A percentile compares a stretch with the other conserved stretches of the same genome.
These are phyloP conservation scores for Leccinum arenicola DNA, from an alignment of 768 basidiomycete species.

Conservation along the genomic window DNA sequence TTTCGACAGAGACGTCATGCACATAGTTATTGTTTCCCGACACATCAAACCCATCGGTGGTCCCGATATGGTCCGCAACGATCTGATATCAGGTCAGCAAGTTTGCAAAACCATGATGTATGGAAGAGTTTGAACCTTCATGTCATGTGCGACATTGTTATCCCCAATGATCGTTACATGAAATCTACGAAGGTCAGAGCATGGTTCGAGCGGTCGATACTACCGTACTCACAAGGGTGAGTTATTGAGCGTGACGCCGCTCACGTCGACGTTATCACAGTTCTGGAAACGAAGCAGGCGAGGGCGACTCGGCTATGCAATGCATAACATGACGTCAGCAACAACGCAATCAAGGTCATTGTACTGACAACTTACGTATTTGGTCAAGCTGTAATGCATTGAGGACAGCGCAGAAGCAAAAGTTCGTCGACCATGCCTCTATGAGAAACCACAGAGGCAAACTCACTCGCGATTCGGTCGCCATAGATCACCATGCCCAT, in stretches of 20 bases:
- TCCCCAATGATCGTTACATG: constrained; percentile 10
- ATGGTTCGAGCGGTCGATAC: not conserved
- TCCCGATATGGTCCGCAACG: constrained; percentile 14
- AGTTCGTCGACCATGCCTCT: not conserved
- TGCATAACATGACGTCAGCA: not conserved
- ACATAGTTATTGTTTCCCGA: constrained; percentile 32
- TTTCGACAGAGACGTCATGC: constrained; percentile 34
- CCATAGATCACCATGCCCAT: constrained; percentile 7
- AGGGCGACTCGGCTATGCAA: constrained; percentile 2
- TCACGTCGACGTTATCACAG: constrained; percentile 8
- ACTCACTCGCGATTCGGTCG: constrained; percentile 1
- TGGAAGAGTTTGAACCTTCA: not conserved
- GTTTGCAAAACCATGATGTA: not conserved
- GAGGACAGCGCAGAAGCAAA: not conserved
- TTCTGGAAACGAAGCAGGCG: constrained; percentile 6
- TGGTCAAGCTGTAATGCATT: not conserved
- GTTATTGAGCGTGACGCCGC: constrained; percentile 15
- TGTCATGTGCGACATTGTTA: constrained; percentile 10
- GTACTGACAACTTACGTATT: constrained; percentile 1
- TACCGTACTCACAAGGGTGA: constrained; percentile 5
- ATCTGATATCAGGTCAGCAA: not conserved
- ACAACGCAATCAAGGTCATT: not conserved
- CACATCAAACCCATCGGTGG: constrained; percentile 14
- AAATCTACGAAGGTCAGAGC: constrained; percentile 5
- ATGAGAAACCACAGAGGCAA: not conserved